Evolutionary conservation across 2,329 filamentous ascomycete genomes (phyloP).

Genomic region (Colletotrichum cuscutae): DNA sequence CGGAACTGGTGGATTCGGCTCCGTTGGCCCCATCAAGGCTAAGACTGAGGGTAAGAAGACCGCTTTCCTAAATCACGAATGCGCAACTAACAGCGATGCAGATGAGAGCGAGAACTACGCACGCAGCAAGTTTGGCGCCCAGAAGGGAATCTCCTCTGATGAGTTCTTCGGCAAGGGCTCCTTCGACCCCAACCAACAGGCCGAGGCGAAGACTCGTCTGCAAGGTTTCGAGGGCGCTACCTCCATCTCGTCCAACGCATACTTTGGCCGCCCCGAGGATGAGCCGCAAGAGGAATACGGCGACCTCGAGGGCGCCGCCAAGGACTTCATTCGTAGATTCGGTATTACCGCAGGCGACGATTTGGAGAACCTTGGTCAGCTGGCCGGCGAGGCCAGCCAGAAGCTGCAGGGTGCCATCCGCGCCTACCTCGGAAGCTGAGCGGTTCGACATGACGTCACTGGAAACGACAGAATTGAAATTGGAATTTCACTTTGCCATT

Average conservation of each 20-base stretch:
- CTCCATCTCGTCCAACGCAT: conserved; percentile 94
- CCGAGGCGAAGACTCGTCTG: conserved; percentile 87
- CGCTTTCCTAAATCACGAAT: not conserved
- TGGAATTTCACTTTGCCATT: conserved; percentile 6
- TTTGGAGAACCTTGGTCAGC: conserved; percentile 85
- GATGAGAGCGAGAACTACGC: conserved; percentile 86
- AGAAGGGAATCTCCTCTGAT: conserved; percentile 97
- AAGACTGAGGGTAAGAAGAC: conserved; percentile 69
- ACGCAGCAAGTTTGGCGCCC: conserved; percentile 85
- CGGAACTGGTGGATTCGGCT: conserved; percentile 84
- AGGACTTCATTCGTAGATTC: conserved; percentile 95
- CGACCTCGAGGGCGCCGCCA: conserved; percentile 91
- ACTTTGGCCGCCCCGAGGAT: conserved; percentile 94
- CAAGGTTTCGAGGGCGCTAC: conserved; percentile 93
- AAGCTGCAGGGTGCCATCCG: conserved; percentile 82
- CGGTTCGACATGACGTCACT: not conserved
- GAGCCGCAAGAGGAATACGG: conserved; percentile 84
- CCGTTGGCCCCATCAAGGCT: conserved; percentile 79
- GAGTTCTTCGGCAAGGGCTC: conserved; percentile 96
- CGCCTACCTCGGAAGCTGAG: conserved; percentile 70
- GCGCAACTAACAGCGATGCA: conserved; percentile 40
- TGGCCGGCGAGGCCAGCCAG: conserved; percentile 86
- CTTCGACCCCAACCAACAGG: conserved; percentile 82
- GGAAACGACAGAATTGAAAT: not conserved
- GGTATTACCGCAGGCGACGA: conserved; percentile 97